phyloP scores from a whole-genome alignment of 176 grass and related monocot species.

The Tuctoria greenei region DNA sequence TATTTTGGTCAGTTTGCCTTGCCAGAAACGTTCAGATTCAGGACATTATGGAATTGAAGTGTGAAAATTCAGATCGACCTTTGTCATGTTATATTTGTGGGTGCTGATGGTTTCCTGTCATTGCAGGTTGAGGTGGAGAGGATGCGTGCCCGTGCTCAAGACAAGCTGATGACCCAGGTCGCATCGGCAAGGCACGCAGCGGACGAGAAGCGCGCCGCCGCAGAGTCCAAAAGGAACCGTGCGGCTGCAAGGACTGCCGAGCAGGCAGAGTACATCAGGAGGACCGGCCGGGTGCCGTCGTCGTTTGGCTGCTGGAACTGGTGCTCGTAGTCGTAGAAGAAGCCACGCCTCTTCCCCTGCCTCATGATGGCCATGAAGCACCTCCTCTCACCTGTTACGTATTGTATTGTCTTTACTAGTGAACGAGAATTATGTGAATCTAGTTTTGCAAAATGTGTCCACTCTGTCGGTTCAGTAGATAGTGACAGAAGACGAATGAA shows the following conservation, averaged over 20 bases:
- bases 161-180: constrained; percentile 77
- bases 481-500: neutral
- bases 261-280: constrained; percentile 83
- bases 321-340: constrained; percentile 49
- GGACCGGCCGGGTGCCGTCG: constrained; percentile 68
- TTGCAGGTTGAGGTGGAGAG: constrained; percentile 82
- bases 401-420: neutral
- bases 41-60: neutral
- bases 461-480: constrained; percentile 35
- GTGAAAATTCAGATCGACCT: neutral
- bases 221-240: constrained; percentile 53
- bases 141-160: constrained; percentile 72
- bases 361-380: neutral
- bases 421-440: neutral
- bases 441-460: neutral
- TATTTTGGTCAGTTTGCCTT: neutral
- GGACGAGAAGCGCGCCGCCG: constrained; percentile 59
- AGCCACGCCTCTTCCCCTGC: no score
- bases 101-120: neutral
- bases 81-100: neutral
- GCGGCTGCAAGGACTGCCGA: constrained; percentile 58
- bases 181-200: constrained; percentile 65
- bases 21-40: neutral
- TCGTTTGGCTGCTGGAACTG: constrained; percentile 74
- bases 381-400: neutral